phyloP scores from a whole-genome alignment of 805 yeast genomes.

The Sugiyamaella valdiviana region DNA sequence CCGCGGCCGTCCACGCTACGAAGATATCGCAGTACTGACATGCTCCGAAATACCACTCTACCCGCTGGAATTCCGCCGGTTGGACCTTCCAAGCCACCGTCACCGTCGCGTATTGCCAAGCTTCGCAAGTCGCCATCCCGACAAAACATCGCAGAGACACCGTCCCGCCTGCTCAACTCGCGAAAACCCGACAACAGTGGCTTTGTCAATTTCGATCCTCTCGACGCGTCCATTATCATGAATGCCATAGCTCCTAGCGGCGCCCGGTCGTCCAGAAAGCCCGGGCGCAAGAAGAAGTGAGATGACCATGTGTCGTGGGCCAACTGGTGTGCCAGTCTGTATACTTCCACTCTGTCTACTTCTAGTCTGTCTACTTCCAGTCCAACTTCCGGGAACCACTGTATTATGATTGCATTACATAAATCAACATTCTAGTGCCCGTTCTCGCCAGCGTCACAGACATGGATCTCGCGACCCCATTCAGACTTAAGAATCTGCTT shows the following conservation, averaged over 20 bases:
- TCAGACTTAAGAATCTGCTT: slow-evolving; percentile 83
- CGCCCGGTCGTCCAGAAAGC: background rate
- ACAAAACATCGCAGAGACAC: background rate
- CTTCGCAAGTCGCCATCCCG: background rate
- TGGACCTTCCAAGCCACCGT: background rate
- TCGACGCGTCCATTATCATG: slow-evolving; percentile 17
- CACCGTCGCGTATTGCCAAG: background rate
- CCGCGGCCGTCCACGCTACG: too few relatives aligned
- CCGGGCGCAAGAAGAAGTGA: too few relatives aligned
- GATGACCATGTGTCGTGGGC: too few relatives aligned
- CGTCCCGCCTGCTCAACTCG: background rate
- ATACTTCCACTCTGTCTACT: too few relatives aligned
- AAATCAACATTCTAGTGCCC: slow-evolving; percentile 8
- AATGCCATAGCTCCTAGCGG: slow-evolving; percentile 21
- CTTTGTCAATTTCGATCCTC: slow-evolving; percentile 16
- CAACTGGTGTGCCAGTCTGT: background rate
- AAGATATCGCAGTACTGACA: too few relatives aligned
- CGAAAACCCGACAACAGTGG: slow-evolving; percentile 15
- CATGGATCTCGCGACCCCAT: slow-evolving; percentile 85
- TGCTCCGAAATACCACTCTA: too few relatives aligned
- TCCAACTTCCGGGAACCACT: background rate
- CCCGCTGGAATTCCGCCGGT: background rate
- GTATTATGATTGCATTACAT: background rate
- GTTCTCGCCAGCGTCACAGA: slow-evolving; percentile 63
- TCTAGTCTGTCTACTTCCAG: background rate